Evolutionary conservation across 2,329 filamentous ascomycete species (phyloP), one percentile per base, ranked within the genome.

Genomic region (Sporothrix protearum): DNA sequence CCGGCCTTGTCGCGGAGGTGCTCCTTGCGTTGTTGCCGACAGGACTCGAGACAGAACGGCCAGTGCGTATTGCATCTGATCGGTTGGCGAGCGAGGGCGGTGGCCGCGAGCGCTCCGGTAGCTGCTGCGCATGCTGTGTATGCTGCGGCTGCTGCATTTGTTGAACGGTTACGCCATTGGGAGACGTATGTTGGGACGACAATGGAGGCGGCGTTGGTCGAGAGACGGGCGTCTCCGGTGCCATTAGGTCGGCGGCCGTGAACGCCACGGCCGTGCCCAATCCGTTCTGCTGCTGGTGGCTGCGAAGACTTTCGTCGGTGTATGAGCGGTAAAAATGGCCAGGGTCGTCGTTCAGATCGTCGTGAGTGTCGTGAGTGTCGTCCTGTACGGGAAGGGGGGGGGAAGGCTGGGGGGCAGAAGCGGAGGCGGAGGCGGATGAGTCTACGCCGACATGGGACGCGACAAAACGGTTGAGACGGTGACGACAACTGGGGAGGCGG

Each of bases 11-110:
- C 2, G 33, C 30, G 14, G 22, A 22, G 9, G 36, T 39, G 45
- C 33, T 42, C 22, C 25, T 47, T 49, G 47, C 57, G 64, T 22
- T 64, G 69, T 80, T 83, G 76, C 83, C 83, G 73, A 86, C 77
- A 51, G 88, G 86, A 75, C 84, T 87, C 57, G 88, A 89, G 70
- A 82, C 85, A 33, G 88, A 88, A 72, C 88, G 86, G 72, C 81
- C 78, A 57, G 83, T 78, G 72, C 83, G 85, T 66, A 80, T 73
- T 59, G 80, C 80, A 71, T 78, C 80, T 74, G 82, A 82, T 73
- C 76, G 73, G 71, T 78, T 73, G 82, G 72, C 79, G 71, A 82
- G 79, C 71, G 81, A 78, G 71, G 81, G 77, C 47, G 80, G 77
- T 74, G 83, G 80, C 75, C 84, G 82, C 28, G 59, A 28, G 19